Evolutionary conservation across 108 stramenopile species (phyloP).

Genomic region (Hondaea fermentalgiana): DNA sequence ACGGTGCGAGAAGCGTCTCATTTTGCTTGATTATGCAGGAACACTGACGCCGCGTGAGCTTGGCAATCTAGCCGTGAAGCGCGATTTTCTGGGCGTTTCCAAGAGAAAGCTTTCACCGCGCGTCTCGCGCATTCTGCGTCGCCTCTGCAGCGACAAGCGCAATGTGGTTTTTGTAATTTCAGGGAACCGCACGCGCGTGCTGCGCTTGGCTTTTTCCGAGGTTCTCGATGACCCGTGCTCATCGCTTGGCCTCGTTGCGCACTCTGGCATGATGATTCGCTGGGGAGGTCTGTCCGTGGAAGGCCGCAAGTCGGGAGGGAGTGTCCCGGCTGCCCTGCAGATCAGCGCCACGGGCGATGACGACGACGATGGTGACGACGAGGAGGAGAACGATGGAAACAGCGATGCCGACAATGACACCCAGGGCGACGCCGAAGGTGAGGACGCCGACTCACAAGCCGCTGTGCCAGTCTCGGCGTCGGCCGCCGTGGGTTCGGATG

Average conservation of each 20-base stretch:
- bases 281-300: background rate
- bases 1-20: slow-evolving; percentile 63
- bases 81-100: slow-evolving; percentile 72
- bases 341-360: background rate
- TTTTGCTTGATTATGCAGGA: slow-evolving; percentile 94
- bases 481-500: background rate
- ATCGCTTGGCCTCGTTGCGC: background rate
- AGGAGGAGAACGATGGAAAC: background rate
- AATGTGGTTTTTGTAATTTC: background rate
- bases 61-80: slow-evolving; percentile 86
- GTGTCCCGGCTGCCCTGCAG: background rate
- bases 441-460: no score
- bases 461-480: no score
- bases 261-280: background rate
- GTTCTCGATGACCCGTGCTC: background rate
- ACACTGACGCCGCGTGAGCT: slow-evolving; percentile 89
- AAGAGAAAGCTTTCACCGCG: slow-evolving; percentile 30
- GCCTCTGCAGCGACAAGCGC: background rate
- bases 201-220: background rate
- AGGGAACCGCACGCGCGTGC: background rate
- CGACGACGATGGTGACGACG: background rate
- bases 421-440: no score
- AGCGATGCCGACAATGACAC: no score
- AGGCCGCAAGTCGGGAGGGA: background rate
- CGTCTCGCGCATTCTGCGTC: background rate